phyloP scores from a whole-genome alignment of 345 rosid genomes.

The Gossypium longicalyx region DNA sequence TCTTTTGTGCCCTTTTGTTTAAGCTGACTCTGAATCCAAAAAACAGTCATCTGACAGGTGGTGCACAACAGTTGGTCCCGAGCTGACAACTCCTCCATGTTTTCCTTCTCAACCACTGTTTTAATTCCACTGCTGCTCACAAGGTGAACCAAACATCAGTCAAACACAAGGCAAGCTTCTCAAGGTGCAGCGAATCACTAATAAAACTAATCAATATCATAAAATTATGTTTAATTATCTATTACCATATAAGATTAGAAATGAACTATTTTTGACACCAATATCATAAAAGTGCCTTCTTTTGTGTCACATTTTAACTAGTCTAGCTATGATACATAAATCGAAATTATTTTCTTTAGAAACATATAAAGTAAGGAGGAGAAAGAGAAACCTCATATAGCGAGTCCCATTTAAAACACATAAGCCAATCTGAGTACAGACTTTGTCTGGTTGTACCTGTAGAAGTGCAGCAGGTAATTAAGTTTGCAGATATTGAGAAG shows the following conservation, averaged over 20 bases:
- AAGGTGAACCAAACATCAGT: not conserved
- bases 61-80: slow-evolving; percentile 36
- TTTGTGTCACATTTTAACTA: no score
- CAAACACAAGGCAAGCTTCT: not conserved
- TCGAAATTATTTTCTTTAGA: no score
- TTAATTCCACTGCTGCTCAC: slow-evolving; percentile 35
- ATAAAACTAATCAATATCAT: not conserved
- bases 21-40: slow-evolving; percentile 68
- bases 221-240: not conserved
- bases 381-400: slow-evolving; percentile 29
- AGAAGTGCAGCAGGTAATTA: not conserved
- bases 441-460: slow-evolving; percentile 52
- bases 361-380: not conserved
- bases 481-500: not conserved
- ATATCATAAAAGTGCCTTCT: not conserved
- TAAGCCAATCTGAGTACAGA: slow-evolving; percentile 59
- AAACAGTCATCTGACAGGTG: slow-evolving; percentile 62
- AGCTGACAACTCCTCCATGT: slow-evolving; percentile 15
- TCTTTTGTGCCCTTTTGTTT: slow-evolving; percentile 53
- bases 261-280: not conserved
- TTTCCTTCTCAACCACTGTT: slow-evolving; percentile 41
- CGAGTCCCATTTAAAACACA: slow-evolving; percentile 31
- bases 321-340: no score
- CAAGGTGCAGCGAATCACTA: not conserved
- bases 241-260: no score